Conservation (phyloP, 2,329 filamentous ascomycete genomes). For the Aspergillus sp. region DNA sequence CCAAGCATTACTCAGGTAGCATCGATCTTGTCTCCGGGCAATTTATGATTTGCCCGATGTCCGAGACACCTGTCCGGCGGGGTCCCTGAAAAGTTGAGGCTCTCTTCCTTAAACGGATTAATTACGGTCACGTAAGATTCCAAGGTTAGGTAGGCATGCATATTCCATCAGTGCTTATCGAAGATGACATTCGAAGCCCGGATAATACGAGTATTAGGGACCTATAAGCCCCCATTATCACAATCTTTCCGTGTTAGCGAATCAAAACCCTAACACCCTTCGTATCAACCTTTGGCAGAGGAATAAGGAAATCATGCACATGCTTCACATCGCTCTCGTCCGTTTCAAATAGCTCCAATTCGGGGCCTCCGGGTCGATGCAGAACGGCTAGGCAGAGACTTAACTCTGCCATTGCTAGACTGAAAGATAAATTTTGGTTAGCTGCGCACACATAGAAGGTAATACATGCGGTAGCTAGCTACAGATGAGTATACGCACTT, state of each 20-base stretch:
- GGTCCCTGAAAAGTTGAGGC: no score
- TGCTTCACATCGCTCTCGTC: slow-evolving; percentile 2
- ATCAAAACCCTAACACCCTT: neutral
- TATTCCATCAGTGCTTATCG: no score
- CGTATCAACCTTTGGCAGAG: neutral
- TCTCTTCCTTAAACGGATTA: no score
- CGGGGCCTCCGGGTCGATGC: neutral
- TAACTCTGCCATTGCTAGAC: slow-evolving; percentile 55
- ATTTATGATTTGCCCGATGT: no score
- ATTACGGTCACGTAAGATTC: no score
- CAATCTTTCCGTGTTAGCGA: neutral
- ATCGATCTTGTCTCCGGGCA: no score
- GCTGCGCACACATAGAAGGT: neutral
- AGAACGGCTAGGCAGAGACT: slow-evolving; percentile 57
- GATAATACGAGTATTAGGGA: no score
- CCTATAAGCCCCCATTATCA: no score
- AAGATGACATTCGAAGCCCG: no score
- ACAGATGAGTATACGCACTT: slow-evolving; percentile 24
- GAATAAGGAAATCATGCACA: neutral
- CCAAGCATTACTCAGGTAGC: no score
- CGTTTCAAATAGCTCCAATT: neutral
- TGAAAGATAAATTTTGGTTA: neutral
- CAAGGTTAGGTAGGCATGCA: no score
- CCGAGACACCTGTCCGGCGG: no score
- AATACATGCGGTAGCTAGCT: neutral